Conservation (phyloP, 2,329 filamentous ascomycete genomes). For the Colletotrichum chlorophyti region DNA sequence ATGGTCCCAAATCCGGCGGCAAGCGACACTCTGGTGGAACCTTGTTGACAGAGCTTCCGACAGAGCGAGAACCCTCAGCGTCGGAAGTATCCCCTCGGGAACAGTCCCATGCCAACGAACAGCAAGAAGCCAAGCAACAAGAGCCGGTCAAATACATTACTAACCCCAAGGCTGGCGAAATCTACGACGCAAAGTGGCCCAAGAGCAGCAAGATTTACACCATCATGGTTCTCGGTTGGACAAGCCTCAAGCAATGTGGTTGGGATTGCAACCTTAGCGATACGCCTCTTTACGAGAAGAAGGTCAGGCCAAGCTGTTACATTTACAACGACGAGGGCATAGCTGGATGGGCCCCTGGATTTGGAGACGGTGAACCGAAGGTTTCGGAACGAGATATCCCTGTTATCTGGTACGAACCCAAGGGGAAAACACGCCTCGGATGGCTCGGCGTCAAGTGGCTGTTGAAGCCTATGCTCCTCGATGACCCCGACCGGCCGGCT, state of each 20-base stretch:
- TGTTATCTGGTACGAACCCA: constrained; percentile 30
- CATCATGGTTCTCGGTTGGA: constrained; percentile 31
- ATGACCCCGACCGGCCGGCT: constrained; percentile 17
- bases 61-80: neutral
- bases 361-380: constrained; percentile 20
- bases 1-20: constrained; percentile 22
- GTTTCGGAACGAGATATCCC: constrained; percentile 28
- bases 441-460: constrained; percentile 11
- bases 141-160: constrained; percentile 15
- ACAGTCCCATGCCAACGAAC: neutral
- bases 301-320: constrained; percentile 25
- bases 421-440: constrained; percentile 27
- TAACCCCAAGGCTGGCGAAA: constrained; percentile 24
- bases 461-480: constrained; percentile 14
- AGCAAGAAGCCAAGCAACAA: neutral
- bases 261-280: constrained; percentile 17
- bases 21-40: constrained; percentile 15
- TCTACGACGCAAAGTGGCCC: constrained; percentile 28
- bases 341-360: constrained; percentile 27
- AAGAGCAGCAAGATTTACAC: constrained; percentile 24
- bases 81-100: neutral
- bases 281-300: constrained; percentile 7
- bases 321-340: constrained; percentile 25
- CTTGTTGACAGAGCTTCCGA: neutral
- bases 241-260: constrained; percentile 19